phyloP scores from a whole-genome alignment of 352 stramenopile species.

The Stramenopiles sp. region DNA sequence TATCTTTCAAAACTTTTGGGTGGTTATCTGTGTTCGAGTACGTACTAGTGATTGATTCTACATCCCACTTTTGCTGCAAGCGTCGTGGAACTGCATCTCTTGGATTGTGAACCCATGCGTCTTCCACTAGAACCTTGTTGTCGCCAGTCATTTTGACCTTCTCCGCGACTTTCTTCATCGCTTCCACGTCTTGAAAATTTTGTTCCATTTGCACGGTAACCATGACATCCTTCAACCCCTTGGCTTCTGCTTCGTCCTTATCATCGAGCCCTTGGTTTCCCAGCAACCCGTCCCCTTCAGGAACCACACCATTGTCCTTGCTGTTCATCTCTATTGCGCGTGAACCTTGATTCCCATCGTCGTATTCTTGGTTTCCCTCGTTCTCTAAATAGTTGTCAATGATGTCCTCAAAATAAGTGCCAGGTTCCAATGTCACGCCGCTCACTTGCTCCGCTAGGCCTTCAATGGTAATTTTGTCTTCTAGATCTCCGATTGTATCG shows the following conservation, averaged over 20 bases:
- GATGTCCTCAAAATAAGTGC: conserved; percentile 28
- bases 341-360: conserved; percentile 19
- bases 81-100: too few species aligned
- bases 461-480: too few species aligned
- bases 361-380: conserved; percentile 30
- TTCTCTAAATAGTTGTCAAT: conserved; percentile 44
- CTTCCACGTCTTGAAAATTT: too few species aligned
- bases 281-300: conserved; percentile 30
- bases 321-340: conserved; percentile 39
- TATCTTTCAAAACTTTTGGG: conserved; percentile 63
- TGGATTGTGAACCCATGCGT: too few species aligned
- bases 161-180: too few species aligned
- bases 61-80: conserved; percentile 71
- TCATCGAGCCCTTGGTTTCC: conserved; percentile 35
- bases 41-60: conserved; percentile 88
- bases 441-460: neutral
- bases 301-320: conserved; percentile 54
- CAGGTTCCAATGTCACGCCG: neutral
- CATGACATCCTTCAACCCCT: conserved; percentile 55
- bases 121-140: too few species aligned
- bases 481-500: too few species aligned
- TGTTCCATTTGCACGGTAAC: too few species aligned
- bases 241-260: conserved; percentile 55
- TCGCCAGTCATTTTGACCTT: too few species aligned
- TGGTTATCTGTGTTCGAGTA: conserved; percentile 97